Conservation (phyloP, 306 rosid species). For the Calophaca sinica region DNA sequence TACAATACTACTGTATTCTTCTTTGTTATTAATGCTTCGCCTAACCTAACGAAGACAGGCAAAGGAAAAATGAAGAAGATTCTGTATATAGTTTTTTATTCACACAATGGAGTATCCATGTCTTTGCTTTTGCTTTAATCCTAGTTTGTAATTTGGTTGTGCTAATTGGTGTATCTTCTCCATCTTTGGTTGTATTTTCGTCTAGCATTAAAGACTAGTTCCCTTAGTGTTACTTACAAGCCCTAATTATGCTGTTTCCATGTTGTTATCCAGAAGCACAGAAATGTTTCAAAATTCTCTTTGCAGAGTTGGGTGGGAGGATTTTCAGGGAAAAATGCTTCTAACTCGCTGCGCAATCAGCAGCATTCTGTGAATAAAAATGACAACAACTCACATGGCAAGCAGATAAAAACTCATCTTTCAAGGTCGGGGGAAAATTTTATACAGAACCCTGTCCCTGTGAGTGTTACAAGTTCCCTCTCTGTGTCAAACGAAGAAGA, state of each 20-base stretch:
- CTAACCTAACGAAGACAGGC: conserved; percentile 24
- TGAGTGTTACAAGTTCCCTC: conserved; percentile 48
- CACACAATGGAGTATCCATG: background rate
- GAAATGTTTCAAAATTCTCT: conserved; percentile 84
- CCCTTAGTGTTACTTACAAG: conserved; percentile 30
- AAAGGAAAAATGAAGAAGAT: conserved; percentile 19
- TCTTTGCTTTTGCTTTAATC: conserved; percentile 31
- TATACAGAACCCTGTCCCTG: conserved; percentile 49
- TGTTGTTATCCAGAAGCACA: conserved; percentile 74
- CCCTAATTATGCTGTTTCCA: conserved; percentile 31
- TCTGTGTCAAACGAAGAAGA: conserved; percentile 54
- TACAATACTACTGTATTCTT: conserved; percentile 9
- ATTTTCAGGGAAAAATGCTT: conserved; percentile 64
- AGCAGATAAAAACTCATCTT: conserved; percentile 52
- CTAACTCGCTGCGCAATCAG: conserved; percentile 47
- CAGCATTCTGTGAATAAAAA: conserved; percentile 54
- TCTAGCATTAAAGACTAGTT: conserved; percentile 1
- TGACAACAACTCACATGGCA: conserved; percentile 49
- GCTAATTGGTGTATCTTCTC: conserved; percentile 15
- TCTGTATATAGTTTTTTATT: background rate
- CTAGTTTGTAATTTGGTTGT: conserved; percentile 26
- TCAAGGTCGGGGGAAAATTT: conserved; percentile 57
- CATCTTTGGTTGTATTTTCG: conserved; percentile 27
- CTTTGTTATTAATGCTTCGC: background rate
- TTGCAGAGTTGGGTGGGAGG: conserved; percentile 92